phyloP scores from a whole-genome alignment of 2,329 filamentous ascomycete species.

The Bipolaris zeicola region DNA sequence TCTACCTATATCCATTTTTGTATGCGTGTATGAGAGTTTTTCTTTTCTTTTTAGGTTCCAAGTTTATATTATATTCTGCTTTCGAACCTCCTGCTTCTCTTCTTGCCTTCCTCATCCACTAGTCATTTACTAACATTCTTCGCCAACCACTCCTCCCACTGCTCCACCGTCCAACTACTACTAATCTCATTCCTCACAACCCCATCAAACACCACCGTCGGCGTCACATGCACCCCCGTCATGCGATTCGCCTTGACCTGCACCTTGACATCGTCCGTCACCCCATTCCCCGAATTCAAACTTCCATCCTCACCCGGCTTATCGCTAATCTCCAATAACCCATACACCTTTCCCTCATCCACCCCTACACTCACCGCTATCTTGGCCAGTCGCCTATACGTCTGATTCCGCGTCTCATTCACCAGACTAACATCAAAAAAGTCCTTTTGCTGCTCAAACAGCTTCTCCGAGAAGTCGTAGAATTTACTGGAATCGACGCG shows the following conservation, averaged over 20 bases:
- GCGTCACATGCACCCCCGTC: constrained; percentile 85
- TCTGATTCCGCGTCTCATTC: constrained; percentile 81
- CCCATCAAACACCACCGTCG: constrained; percentile 87
- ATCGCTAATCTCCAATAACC: constrained; percentile 70
- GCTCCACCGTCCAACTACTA: constrained; percentile 75
- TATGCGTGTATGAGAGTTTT: neutral
- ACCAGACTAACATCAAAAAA: constrained; percentile 89
- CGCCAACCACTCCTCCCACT: constrained; percentile 85
- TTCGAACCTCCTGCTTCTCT: neutral
- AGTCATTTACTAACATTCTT: constrained; percentile 63
- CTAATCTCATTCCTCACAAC: constrained; percentile 79
- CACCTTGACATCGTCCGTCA: constrained; percentile 85
- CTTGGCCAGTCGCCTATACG: constrained; percentile 77
- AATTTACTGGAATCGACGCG: constrained; percentile 72
- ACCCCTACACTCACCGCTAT: constrained; percentile 74
- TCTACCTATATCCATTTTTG: constrained; percentile 11
- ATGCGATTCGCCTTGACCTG: constrained; percentile 79
- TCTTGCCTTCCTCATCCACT: constrained; percentile 3
- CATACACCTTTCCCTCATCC: constrained; percentile 71
- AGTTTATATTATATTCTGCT: neutral
- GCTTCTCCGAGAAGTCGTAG: constrained; percentile 74
- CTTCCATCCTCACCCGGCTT: constrained; percentile 69
- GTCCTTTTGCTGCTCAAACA: constrained; percentile 72
- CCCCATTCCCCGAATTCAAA: constrained; percentile 78
- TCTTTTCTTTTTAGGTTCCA: neutral